These are phyloP conservation scores for Styphnolobium japonicum DNA, from an alignment of 306 rosid genomes.

Conservation along the genomic window DNA sequence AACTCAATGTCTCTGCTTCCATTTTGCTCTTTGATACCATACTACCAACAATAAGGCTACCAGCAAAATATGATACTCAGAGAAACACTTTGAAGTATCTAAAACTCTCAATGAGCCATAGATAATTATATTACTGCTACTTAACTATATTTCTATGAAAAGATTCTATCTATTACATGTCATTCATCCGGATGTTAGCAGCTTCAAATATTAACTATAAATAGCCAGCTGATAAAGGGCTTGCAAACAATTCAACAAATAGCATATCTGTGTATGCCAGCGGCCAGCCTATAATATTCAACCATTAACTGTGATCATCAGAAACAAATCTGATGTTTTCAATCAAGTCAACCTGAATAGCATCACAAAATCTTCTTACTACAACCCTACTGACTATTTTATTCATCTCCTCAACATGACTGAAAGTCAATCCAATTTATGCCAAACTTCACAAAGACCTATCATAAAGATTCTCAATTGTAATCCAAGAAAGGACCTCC, in stretches of 20 bases:
- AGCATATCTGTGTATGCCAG: slow-evolving; percentile 23
- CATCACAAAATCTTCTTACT: slow-evolving; percentile 19
- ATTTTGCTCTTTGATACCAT: slow-evolving; percentile 32
- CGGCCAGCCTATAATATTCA: slow-evolving; percentile 13
- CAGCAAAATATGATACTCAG: slow-evolving; percentile 15
- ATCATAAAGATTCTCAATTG: background rate
- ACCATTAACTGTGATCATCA: slow-evolving; percentile 31
- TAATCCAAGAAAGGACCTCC: slow-evolving; percentile 7
- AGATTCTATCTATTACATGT: slow-evolving; percentile 3
- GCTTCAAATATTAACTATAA: slow-evolving; percentile 19
- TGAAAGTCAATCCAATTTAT: slow-evolving; percentile 29
- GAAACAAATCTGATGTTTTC: slow-evolving; percentile 31
- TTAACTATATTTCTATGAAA: slow-evolving; percentile 8
- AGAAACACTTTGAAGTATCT: slow-evolving; percentile 31
- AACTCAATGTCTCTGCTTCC: slow-evolving; percentile 45
- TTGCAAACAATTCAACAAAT: slow-evolving; percentile 21
- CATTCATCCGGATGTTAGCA: slow-evolving; percentile 6
- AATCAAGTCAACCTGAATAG: slow-evolving; percentile 35
- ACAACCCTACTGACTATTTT: background rate
- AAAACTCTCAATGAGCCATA: slow-evolving; percentile 24
- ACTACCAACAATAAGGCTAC: slow-evolving; percentile 27
- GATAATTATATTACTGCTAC: slow-evolving; percentile 14
- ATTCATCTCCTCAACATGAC: slow-evolving; percentile 19
- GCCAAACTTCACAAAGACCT: slow-evolving; percentile 6
- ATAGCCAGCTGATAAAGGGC: slow-evolving; percentile 17